Conservation (phyloP, 2,329 filamentous ascomycete species). For the Penicillium griseofulvum region DNA sequence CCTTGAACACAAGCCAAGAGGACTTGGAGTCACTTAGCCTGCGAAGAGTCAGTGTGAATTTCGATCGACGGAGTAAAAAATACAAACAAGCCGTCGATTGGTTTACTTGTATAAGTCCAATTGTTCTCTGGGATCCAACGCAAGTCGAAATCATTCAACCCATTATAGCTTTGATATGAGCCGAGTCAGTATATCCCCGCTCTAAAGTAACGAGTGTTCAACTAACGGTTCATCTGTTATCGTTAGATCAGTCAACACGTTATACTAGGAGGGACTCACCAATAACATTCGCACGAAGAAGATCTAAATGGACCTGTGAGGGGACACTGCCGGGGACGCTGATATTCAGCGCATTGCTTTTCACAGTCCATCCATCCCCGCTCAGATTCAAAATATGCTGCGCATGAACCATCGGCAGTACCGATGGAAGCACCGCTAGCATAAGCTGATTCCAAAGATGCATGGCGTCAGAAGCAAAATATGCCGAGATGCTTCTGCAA, state of each 20-base stretch:
- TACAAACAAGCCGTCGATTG: conserved; percentile 44
- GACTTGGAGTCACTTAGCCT: conserved; percentile 34
- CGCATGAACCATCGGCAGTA: conserved; percentile 12
- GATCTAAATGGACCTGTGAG: conserved; percentile 60
- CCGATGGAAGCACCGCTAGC: conserved; percentile 17
- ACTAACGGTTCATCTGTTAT: conserved; percentile 36
- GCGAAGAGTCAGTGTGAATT: neutral
- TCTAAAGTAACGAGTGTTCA: conserved; percentile 2
- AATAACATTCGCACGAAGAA: conserved; percentile 54
- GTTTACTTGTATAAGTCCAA: conserved; percentile 60
- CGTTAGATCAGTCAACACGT: neutral
- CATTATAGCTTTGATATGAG: conserved; percentile 44
- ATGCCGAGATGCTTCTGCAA: too few species aligned
- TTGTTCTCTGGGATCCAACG: conserved; percentile 59
- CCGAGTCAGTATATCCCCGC: neutral
- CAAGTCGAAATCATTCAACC: conserved; percentile 59
- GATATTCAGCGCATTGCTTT: conserved; percentile 48
- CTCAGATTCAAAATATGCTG: conserved; percentile 45
- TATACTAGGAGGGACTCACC: conserved; percentile 37
- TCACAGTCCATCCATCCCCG: conserved; percentile 46
- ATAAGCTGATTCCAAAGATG: conserved; percentile 14
- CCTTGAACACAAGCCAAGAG: conserved; percentile 61
- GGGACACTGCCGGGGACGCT: conserved; percentile 56
- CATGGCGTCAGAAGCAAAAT: conserved; percentile 15
- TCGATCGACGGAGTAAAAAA: neutral